Percentiles rank a stretch among this genome's conserved stretches.
Evolutionary conservation across 768 basidiomycete species (phyloP).

Genomic region (Calocera cornea): DNA sequence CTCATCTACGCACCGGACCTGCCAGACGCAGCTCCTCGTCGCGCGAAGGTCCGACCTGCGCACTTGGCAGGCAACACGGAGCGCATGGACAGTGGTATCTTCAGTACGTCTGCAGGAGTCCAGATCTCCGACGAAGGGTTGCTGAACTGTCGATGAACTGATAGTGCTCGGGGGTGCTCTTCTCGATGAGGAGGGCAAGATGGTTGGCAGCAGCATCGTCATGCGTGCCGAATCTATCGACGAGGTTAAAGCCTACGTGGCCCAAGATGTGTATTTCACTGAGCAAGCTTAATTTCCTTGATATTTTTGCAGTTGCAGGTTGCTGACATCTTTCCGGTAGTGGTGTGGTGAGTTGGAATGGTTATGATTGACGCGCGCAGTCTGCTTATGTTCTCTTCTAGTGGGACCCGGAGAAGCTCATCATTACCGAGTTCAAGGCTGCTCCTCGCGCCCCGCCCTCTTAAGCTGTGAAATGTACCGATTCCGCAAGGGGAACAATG

Average conservation of each 20-base stretch:
- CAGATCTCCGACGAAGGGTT: background rate
- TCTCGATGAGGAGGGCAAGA: slow-evolving; percentile 3
- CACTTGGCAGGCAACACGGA: background rate
- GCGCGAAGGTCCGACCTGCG: background rate
- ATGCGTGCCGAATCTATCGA: slow-evolving; percentile 5
- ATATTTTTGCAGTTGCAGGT: too few relatives aligned
- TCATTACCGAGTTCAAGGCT: slow-evolving; percentile 1
- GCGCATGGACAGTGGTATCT: background rate
- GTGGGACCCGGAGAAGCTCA: background rate
- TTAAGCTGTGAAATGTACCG: background rate
- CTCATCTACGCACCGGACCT: slow-evolving; percentile 4
- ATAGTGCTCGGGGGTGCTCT: slow-evolving; percentile 5
- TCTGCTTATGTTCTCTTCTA: background rate
- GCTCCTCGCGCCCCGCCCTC: background rate
- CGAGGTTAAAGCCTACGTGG: background rate
- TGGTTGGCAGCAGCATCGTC: slow-evolving; percentile 4
- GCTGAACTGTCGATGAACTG: background rate
- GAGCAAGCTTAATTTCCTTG: too few relatives aligned
- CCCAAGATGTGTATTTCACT: background rate
- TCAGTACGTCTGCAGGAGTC: background rate
- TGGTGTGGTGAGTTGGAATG: slow-evolving; percentile 4
- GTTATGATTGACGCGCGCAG: background rate
- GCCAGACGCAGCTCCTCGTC: background rate
- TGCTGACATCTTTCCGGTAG: too few relatives aligned
- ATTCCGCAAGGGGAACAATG: background rate